Evolutionary conservation across 2,329 filamentous ascomycete genomes (phyloP).

Genomic region (Zymoseptoria passerinii): DNA sequence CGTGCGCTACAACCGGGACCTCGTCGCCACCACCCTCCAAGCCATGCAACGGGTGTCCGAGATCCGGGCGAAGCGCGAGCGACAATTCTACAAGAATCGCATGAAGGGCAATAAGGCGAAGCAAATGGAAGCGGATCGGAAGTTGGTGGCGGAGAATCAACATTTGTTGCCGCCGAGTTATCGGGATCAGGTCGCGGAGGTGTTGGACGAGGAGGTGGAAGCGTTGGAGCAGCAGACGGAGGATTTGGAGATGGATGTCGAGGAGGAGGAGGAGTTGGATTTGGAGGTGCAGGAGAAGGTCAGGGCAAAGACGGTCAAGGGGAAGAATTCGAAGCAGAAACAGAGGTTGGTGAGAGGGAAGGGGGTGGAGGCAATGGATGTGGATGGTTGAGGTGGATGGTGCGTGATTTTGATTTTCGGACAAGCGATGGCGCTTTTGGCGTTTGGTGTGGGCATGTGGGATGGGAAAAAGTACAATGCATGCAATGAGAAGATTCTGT

Average conservation of each 20-base stretch:
- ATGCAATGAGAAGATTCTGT: background rate
- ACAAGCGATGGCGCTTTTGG: conserved; percentile 3
- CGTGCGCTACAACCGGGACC: conserved; percentile 89
- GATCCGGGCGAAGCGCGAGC: conserved; percentile 74
- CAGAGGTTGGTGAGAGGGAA: conserved; percentile 39
- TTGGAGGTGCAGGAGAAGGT: conserved; percentile 36
- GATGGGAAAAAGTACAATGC: background rate
- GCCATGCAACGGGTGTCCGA: conserved; percentile 88
- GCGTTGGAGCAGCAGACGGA: conserved; percentile 50
- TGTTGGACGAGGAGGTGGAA: conserved; percentile 52
- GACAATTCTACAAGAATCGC: conserved; percentile 86
- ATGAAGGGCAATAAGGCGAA: conserved; percentile 85
- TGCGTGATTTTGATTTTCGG: background rate
- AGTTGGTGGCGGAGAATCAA: conserved; percentile 83
- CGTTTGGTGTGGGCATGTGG: background rate
- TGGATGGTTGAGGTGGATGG: conserved; percentile 25
- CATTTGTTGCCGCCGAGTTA: conserved; percentile 67
- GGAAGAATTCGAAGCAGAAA: conserved; percentile 38
- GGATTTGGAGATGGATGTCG: conserved; percentile 41
- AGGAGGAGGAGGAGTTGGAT: conserved; percentile 30
- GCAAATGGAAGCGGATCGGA: conserved; percentile 70
- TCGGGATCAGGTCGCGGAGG: conserved; percentile 37
- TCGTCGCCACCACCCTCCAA: conserved; percentile 76
- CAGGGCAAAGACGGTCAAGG: conserved; percentile 16
- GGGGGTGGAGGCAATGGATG: conserved; percentile 37